phyloP scores from a whole-genome alignment of 73 alveolate species.

The Symbiodinium pilosum region DNA sequence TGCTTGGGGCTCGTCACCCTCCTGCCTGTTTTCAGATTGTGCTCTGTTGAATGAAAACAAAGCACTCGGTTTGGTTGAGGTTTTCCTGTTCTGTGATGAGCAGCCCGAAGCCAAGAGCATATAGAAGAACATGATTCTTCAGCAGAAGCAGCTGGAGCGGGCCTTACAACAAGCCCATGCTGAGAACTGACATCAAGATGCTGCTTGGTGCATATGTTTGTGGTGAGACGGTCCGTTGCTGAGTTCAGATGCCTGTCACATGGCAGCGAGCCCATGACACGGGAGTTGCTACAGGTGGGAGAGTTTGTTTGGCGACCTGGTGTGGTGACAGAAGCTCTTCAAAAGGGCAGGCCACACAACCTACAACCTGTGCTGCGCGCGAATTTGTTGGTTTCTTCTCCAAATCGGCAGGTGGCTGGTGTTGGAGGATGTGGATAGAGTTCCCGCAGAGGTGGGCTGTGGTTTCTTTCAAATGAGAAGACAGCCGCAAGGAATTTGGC shows the following conservation, averaged over 20 bases:
- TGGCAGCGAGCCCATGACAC: background rate
- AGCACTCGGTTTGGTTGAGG: background rate
- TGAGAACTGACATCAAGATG: conserved; percentile 82
- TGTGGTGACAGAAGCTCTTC: conserved; percentile 62
- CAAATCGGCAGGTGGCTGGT: conserved; percentile 67
- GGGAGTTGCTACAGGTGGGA: conserved; percentile 14
- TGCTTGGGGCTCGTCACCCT: background rate
- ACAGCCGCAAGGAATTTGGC: too few species aligned
- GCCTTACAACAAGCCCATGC: background rate
- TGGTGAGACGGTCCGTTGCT: conserved; percentile 45
- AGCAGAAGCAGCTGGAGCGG: background rate
- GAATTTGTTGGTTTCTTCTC: background rate
- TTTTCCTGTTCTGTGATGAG: conserved; percentile 84
- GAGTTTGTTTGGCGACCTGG: conserved; percentile 95
- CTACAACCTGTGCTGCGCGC: background rate
- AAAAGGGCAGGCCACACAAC: conserved; percentile 32
- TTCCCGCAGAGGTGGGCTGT: conserved; percentile 17
- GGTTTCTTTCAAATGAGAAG: background rate
- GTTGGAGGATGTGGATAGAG: conserved; percentile 83
- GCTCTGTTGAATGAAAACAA: background rate
- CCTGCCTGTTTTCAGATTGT: background rate
- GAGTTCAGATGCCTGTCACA: background rate
- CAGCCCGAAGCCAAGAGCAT: conserved; percentile 10
- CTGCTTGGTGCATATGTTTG: conserved; percentile 85
- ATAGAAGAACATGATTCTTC: too few species aligned